Conservation (phyloP, 139 green algal genomes). For the Chlamydomonas applanata region DNA sequence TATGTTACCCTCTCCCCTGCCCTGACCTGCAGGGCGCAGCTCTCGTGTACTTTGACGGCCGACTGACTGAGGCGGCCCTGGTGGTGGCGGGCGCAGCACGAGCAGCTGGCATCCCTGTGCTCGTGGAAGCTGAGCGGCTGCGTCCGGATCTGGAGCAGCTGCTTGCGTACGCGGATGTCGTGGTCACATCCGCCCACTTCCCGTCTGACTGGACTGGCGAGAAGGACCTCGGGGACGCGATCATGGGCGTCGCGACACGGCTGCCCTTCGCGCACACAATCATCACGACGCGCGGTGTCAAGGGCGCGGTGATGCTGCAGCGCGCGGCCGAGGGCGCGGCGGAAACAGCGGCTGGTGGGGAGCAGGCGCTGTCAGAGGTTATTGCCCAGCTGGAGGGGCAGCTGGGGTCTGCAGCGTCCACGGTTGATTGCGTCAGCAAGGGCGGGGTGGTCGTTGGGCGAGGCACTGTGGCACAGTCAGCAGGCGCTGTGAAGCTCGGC, state of each 20-base stretch:
- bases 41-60: conserved; percentile 92
- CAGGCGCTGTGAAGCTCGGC: conserved; percentile 2
- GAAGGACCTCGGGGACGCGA: conserved; percentile 59
- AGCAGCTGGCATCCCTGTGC: conserved; percentile 54
- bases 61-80: conserved; percentile 86
- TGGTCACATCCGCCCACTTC: conserved; percentile 85
- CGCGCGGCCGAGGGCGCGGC: not conserved
- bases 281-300: conserved; percentile 69
- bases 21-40: conserved; percentile 43
- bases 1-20: too few species aligned
- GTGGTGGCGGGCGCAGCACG: conserved; percentile 66
- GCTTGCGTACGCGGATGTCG: conserved; percentile 74
- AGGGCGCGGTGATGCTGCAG: conserved; percentile 69
- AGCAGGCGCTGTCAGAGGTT: conserved; percentile 20
- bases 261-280: conserved; percentile 67
- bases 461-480: conserved; percentile 15
- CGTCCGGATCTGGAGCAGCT: conserved; percentile 75
- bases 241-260: conserved; percentile 56
- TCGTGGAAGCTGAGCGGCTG: conserved; percentile 91
- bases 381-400: conserved; percentile 24
- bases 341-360: not conserved
- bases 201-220: conserved; percentile 78
- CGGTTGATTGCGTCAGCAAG: conserved; percentile 19
- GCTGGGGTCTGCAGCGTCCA: not conserved
- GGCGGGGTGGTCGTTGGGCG: conserved; percentile 21